Conservation (phyloP, 2,329 filamentous ascomycete genomes). For the Fusarium fujikuroi region DNA sequence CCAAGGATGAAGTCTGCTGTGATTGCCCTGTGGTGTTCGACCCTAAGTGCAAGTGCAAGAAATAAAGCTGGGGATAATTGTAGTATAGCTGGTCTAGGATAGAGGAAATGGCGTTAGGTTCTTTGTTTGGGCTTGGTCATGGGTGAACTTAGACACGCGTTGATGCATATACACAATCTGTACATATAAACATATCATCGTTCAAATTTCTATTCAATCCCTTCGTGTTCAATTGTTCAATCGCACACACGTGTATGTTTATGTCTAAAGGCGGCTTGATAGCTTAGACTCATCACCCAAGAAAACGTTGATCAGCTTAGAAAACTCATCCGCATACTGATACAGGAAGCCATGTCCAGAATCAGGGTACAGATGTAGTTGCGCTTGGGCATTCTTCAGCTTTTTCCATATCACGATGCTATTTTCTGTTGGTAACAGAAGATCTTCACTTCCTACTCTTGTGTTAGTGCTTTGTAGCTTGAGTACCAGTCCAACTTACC, state of each 20-base stretch:
- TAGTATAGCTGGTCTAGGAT: neutral
- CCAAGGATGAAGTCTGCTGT: slow-evolving; percentile 31
- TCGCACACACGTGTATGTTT: no score
- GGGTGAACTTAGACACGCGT: neutral
- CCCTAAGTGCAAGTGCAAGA: slow-evolving; percentile 28
- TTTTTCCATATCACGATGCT: slow-evolving; percentile 53
- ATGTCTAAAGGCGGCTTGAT: slow-evolving; percentile 30
- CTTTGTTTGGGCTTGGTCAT: neutral
- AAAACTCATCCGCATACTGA: slow-evolving; percentile 49
- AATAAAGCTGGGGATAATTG: neutral
- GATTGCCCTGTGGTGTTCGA: slow-evolving; percentile 38
- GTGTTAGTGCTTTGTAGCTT: neutral
- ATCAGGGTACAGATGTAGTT: slow-evolving; percentile 50
- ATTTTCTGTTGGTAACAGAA: slow-evolving; percentile 51
- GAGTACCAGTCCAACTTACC: slow-evolving; percentile 42
- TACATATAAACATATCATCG: neutral
- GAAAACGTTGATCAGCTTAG: slow-evolving; percentile 49
- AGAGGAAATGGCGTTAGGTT: slow-evolving; percentile 12
- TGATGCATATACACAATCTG: slow-evolving; percentile 3
- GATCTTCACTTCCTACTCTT: slow-evolving; percentile 47
- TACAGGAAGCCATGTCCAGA: slow-evolving; percentile 52
- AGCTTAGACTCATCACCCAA: slow-evolving; percentile 32
- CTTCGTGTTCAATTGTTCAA: no score
- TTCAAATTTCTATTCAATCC: no score
- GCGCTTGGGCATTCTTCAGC: slow-evolving; percentile 45